A percentile compares a stretch with the other conserved stretches of the same genome.
Evolutionary conservation across 805 yeast species (phyloP).

Genomic region (Komagataella mondaviorum): DNA sequence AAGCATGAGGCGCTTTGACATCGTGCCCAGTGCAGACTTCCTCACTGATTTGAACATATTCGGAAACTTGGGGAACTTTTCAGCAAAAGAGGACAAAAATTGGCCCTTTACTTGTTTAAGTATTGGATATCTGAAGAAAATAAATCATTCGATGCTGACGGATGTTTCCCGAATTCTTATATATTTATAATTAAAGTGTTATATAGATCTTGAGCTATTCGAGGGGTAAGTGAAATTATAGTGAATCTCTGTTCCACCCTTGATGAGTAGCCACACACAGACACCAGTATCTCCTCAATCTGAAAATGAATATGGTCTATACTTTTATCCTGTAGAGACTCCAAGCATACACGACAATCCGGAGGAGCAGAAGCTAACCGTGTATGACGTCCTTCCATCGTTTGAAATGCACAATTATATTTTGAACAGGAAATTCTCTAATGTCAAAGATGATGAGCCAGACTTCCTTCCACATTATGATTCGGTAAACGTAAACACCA

Average conservation of each 20-base stretch:
- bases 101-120: not conserved
- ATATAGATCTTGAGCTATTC: too few species aligned
- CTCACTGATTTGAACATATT: not conserved
- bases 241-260: too few species aligned
- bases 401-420: slow-evolving; percentile 49
- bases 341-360: not conserved
- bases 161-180: not conserved
- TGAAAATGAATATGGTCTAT: not conserved
- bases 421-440: slow-evolving; percentile 11
- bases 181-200: too few species aligned
- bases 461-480: slow-evolving; percentile 2
- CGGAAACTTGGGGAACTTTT: not conserved
- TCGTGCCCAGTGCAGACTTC: not conserved
- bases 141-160: not conserved
- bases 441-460: not conserved
- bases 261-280: too few species aligned
- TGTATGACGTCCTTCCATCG: slow-evolving; percentile 49
- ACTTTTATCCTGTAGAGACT: not conserved
- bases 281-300: not conserved
- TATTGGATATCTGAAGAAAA: not conserved
- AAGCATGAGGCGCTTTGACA: not conserved
- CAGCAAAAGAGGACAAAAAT: not conserved
- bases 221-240: too few species aligned
- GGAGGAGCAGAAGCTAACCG: slow-evolving; percentile 1
- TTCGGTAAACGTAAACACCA: not conserved